Conservation (phyloP, 306 rosid species). For the Malus sieversii region DNA sequence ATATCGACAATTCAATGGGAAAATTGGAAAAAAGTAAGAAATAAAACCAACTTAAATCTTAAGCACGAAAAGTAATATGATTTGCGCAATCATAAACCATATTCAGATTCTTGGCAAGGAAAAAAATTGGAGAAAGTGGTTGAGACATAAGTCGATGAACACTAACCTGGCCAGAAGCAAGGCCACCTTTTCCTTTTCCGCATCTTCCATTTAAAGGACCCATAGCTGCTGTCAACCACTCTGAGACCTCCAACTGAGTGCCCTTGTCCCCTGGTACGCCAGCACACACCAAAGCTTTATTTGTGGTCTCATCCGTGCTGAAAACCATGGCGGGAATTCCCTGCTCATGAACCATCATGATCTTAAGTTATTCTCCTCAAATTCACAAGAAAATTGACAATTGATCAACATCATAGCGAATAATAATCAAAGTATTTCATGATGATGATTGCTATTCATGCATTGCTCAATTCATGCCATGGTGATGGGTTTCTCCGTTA, state of each 20-base stretch:
- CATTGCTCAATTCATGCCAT: not conserved
- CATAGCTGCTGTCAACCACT: slow-evolving; percentile 75
- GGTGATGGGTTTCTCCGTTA: not conserved
- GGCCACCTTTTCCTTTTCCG: slow-evolving; percentile 93
- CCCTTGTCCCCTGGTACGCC: slow-evolving; percentile 72
- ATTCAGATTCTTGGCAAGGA: not conserved
- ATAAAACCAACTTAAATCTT: not conserved
- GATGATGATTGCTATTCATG: not conserved
- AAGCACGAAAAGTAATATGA: not conserved
- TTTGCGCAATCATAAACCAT: not conserved
- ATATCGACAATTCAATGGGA: not conserved
- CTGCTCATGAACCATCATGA: slow-evolving; percentile 41
- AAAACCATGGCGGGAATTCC: slow-evolving; percentile 82
- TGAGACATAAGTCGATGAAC: not conserved
- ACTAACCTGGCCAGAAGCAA: slow-evolving; percentile 95
- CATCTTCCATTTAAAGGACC: slow-evolving; percentile 82
- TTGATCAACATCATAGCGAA: not conserved
- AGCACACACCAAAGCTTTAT: slow-evolving; percentile 91
- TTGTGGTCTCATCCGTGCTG: slow-evolving; percentile 73
- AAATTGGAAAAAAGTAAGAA: not conserved
- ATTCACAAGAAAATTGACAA: not conserved
- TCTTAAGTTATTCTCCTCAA: slow-evolving; percentile 14
- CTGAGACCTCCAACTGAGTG: slow-evolving; percentile 67
- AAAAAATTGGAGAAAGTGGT: not conserved
- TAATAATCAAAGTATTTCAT: not conserved